phyloP scores from a whole-genome alignment of 2,329 filamentous ascomycete genomes.

The Furcasterigmium sp. region DNA sequence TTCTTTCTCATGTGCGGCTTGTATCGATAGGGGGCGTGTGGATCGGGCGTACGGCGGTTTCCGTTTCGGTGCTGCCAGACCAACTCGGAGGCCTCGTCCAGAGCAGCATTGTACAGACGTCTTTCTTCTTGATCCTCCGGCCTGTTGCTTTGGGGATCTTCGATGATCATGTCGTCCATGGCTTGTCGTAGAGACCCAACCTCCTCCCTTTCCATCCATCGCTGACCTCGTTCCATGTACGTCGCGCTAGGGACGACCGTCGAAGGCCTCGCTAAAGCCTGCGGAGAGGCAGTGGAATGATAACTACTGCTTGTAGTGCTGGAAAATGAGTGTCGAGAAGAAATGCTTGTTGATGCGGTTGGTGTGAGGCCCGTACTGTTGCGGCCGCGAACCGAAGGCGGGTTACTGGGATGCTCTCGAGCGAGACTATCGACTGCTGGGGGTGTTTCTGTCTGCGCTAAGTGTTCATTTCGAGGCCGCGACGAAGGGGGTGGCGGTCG shows the following conservation, averaged over 20 bases:
- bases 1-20: constrained; percentile 63
- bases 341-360: constrained; percentile 31
- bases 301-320: constrained; percentile 44
- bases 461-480: constrained; percentile 25
- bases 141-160: constrained; percentile 23
- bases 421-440: too few relatives aligned
- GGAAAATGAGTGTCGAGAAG: constrained; percentile 44
- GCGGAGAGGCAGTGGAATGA: constrained; percentile 35
- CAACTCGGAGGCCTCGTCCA: constrained; percentile 72
- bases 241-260: constrained; percentile 60
- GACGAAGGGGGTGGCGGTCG: constrained; percentile 49
- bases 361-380: too few relatives aligned
- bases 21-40: constrained; percentile 63
- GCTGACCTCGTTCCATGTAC: constrained; percentile 68
- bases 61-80: constrained; percentile 72
- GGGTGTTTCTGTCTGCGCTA: constrained; percentile 20
- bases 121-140: constrained; percentile 48
- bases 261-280: constrained; percentile 46
- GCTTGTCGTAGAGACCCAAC: constrained; percentile 64
- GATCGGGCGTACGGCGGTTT: constrained; percentile 49
- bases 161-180: constrained; percentile 67
- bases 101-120: constrained; percentile 63
- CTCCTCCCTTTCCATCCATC: constrained; percentile 80
- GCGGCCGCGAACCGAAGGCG: too few relatives aligned
- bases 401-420: too few relatives aligned